These are phyloP conservation scores for Verbascum thapsus DNA, from an alignment of 257 asterid genomes.

Conservation along the genomic window DNA sequence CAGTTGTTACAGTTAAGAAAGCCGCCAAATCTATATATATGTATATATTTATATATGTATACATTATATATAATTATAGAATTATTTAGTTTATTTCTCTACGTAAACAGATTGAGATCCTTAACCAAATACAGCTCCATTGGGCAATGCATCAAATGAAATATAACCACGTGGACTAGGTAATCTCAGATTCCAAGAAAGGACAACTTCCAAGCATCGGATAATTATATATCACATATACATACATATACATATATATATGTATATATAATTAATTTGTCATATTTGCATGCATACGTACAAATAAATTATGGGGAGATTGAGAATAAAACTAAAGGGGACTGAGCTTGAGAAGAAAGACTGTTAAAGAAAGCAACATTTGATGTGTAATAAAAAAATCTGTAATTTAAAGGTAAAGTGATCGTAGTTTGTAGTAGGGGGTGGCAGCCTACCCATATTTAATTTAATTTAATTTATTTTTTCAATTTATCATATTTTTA, in stretches of 20 bases:
- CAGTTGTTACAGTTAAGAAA: constrained; percentile 17
- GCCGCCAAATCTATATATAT: background rate
- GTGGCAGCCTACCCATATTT: constrained; percentile 40
- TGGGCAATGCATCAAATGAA: constrained; percentile 52
- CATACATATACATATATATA: no score
- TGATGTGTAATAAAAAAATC: constrained; percentile 29
- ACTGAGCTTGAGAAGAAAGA: constrained; percentile 48
- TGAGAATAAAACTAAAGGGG: background rate
- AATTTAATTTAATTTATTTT: constrained; percentile 40
- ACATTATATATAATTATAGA: no score
- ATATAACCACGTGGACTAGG: constrained; percentile 56
- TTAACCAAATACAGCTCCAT: constrained; percentile 28
- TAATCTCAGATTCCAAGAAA: constrained; percentile 52
- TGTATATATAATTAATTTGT: background rate
- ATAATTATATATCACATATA: no score
- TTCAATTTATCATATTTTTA: constrained; percentile 32
- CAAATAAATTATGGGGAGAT: background rate
- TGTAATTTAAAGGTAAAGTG: constrained; percentile 47
- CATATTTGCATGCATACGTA: constrained; percentile 1
- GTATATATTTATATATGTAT: no score
- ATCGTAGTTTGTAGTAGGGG: no score
- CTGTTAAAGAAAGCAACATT: constrained; percentile 29
- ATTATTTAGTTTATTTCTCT: no score
- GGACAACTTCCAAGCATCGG: constrained; percentile 48
- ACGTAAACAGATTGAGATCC: no score